phyloP scores from a whole-genome alignment of 139 green algal species.

The Spirogloea muscicola region DNA sequence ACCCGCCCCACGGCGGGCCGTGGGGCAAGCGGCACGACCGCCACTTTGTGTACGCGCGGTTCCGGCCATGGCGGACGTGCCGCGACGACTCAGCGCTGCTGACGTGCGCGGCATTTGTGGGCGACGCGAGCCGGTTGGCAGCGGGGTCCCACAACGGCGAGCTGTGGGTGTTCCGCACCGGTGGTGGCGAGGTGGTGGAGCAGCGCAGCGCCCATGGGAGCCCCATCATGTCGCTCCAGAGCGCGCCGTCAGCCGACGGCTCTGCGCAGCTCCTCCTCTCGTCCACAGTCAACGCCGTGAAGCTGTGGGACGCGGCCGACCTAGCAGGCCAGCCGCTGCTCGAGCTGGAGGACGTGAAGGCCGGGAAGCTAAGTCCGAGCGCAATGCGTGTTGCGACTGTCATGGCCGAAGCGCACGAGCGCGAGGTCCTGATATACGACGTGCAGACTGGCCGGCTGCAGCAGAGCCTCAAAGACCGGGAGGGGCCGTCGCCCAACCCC shows the following conservation, averaged over 20 bases:
- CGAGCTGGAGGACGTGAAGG: constrained; percentile 26
- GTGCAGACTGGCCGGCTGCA: constrained; percentile 25
- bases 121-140: constrained; percentile 27
- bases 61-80: constrained; percentile 58
- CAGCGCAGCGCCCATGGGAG: too few relatives aligned
- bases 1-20: constrained; percentile 47
- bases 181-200: constrained; percentile 2
- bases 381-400: constrained; percentile 8
- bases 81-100: constrained; percentile 54
- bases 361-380: constrained; percentile 31
- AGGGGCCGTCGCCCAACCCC: not conserved
- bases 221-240: too few relatives aligned
- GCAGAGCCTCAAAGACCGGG: constrained; percentile 4
- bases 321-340: constrained; percentile 40
- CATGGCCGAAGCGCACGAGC: not conserved
- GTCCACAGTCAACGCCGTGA: constrained; percentile 55
- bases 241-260: not conserved
- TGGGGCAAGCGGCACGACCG: constrained; percentile 51
- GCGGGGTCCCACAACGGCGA: not conserved
- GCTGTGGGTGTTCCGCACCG: not conserved
- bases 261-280: constrained; percentile 49
- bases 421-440: constrained; percentile 36
- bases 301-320: constrained; percentile 59
- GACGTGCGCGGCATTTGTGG: constrained; percentile 54
- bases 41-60: constrained; percentile 62